phyloP scores from a whole-genome alignment of 306 rosid genomes.

The Corylus avellana region DNA sequence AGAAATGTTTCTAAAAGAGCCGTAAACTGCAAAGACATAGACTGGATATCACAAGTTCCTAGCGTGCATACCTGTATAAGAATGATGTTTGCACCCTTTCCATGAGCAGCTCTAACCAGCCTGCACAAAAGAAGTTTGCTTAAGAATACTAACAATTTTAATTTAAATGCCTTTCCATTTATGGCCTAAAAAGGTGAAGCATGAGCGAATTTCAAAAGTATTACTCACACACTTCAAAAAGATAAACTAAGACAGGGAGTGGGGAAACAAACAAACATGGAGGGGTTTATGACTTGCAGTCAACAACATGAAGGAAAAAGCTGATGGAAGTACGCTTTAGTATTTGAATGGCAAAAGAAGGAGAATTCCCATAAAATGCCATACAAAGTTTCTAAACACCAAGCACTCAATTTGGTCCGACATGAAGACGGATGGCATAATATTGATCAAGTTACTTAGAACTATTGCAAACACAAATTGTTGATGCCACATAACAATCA shows the following conservation, averaged over 20 bases:
- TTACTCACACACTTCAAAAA: conserved; percentile 16
- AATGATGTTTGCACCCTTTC: conserved; percentile 77
- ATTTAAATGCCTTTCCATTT: neutral
- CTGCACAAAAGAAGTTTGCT: conserved; percentile 41
- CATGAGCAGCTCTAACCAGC: conserved; percentile 84
- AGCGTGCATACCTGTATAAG: conserved; percentile 77
- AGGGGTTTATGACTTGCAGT: neutral
- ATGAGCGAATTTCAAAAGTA: conserved; percentile 8
- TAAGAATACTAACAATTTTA: neutral
- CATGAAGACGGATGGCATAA: neutral
- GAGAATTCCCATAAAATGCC: conserved; percentile 9
- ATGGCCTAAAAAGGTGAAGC: neutral
- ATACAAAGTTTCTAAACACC: conserved; percentile 8
- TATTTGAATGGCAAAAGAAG: neutral
- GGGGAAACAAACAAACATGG: neutral
- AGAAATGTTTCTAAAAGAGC: neutral
- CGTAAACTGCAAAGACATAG: neutral
- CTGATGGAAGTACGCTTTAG: neutral
- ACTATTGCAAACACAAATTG: neutral
- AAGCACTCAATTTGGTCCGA: conserved; percentile 4
- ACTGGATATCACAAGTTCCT: conserved; percentile 5
- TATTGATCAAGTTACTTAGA: neutral
- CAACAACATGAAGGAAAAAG: neutral
- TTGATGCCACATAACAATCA: neutral
- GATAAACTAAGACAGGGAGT: neutral